Conservation (phyloP, 345 rosid genomes). For the Litchi chinensis region DNA sequence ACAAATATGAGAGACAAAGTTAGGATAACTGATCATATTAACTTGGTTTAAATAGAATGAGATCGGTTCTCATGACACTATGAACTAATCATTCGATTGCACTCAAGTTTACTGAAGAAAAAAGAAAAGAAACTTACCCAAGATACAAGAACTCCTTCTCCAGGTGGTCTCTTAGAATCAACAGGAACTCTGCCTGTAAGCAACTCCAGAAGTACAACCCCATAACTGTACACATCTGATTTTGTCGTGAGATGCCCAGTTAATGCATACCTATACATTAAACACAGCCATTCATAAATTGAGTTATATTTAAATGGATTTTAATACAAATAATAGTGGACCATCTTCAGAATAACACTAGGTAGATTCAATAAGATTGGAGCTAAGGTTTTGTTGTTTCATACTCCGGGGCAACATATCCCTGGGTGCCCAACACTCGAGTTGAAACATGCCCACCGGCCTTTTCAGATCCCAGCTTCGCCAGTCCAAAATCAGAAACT, state of each 20-base stretch:
- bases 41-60: background rate
- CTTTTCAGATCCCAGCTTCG: slow-evolving; percentile 74
- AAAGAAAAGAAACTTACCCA: slow-evolving; percentile 53
- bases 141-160: slow-evolving; percentile 84
- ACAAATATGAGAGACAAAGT: background rate
- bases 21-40: background rate
- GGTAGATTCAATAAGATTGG: background rate
- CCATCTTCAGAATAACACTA: background rate
- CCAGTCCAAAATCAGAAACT: slow-evolving; percentile 82
- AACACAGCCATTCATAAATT: background rate
- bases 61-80: background rate
- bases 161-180: slow-evolving; percentile 77
- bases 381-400: slow-evolving; percentile 21
- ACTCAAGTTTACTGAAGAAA: slow-evolving; percentile 4
- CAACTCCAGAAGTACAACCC: slow-evolving; percentile 88
- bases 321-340: background rate
- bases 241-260: slow-evolving; percentile 93
- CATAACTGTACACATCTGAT: slow-evolving; percentile 94
- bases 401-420: slow-evolving; percentile 85
- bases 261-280: slow-evolving; percentile 69
- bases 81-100: background rate
- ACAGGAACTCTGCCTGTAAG: slow-evolving; percentile 89
- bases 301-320: background rate
- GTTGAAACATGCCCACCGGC: slow-evolving; percentile 80
- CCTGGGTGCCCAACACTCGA: slow-evolving; percentile 76